phyloP scores from a whole-genome alignment of 2,329 filamentous ascomycete genomes.

The Alternaria arbusti region DNA sequence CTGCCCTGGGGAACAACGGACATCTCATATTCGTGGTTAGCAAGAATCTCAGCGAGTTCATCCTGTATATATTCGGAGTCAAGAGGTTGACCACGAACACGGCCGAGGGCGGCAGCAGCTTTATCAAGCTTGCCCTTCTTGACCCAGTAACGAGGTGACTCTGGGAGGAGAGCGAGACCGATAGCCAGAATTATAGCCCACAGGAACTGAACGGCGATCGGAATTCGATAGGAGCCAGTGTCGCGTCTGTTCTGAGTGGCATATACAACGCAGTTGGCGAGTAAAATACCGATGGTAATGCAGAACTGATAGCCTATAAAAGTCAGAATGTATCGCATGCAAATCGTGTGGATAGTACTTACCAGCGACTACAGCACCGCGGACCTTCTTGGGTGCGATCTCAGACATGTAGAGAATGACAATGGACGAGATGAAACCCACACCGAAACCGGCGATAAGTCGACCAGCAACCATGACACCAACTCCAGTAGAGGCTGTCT shows the following conservation, averaged over 20 bases:
- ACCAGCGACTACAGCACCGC: conserved; percentile 73
- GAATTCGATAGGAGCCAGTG: conserved; percentile 75
- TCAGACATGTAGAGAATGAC: conserved; percentile 80
- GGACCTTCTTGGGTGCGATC: conserved; percentile 72
- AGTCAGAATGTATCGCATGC: background rate
- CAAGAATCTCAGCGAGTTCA: conserved; percentile 85
- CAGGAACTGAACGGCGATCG: conserved; percentile 79
- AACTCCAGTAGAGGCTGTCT: conserved; percentile 66
- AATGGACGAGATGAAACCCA: conserved; percentile 73
- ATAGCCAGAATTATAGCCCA: conserved; percentile 78
- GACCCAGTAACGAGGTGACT: conserved; percentile 87
- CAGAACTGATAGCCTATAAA: conserved; percentile 72
- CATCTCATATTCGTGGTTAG: conserved; percentile 89
- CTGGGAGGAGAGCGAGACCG: conserved; percentile 79
- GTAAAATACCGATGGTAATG: conserved; percentile 78
- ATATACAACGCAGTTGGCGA: conserved; percentile 79
- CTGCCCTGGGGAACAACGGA: conserved; percentile 54
- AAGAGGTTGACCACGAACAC: conserved; percentile 75
- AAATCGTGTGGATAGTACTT: background rate
- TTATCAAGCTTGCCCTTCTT: conserved; percentile 74
- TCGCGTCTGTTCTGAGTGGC: conserved; percentile 69
- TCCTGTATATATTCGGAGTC: conserved; percentile 79
- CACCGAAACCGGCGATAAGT: conserved; percentile 75
- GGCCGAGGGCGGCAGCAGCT: conserved; percentile 69
- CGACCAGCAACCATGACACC: conserved; percentile 73